Percentiles rank a stretch among this genome's conserved stretches.
Evolutionary conservation across 179 eudicot genomes (phyloP).

Genomic region (Camellia oleifera): DNA sequence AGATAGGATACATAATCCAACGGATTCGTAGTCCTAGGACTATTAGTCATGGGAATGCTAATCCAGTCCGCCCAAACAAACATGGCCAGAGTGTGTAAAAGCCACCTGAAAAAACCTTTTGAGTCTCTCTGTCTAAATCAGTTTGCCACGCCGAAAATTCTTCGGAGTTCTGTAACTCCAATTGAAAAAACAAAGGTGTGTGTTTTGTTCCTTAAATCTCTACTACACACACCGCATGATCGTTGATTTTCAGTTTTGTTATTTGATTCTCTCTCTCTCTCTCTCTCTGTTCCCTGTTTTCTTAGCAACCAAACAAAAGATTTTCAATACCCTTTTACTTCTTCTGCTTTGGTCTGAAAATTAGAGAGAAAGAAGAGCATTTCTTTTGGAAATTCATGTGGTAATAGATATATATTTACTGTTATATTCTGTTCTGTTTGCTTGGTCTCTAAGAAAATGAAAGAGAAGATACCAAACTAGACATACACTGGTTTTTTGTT

Average conservation of each 20-base stretch:
- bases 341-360: too few species aligned
- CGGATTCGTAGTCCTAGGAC: too few species aligned
- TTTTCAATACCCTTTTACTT: too few species aligned
- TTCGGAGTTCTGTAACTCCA: background rate
- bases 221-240: background rate
- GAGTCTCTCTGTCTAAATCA: background rate
- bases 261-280: background rate
- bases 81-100: background rate
- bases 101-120: conserved; percentile 8
- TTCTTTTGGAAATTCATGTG: too few species aligned
- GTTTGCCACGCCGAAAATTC: background rate
- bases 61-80: too few species aligned
- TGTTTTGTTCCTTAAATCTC: background rate
- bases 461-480: background rate
- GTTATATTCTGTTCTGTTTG: background rate
- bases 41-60: too few species aligned
- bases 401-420: too few species aligned
- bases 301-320: too few species aligned
- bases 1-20: too few species aligned
- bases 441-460: background rate
- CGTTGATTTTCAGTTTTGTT: background rate
- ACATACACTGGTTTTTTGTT: background rate
- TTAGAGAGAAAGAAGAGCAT: too few species aligned
- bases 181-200: background rate
- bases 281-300: background rate